Conservation (phyloP, 345 rosid species). For the Passiflora organensis region DNA sequence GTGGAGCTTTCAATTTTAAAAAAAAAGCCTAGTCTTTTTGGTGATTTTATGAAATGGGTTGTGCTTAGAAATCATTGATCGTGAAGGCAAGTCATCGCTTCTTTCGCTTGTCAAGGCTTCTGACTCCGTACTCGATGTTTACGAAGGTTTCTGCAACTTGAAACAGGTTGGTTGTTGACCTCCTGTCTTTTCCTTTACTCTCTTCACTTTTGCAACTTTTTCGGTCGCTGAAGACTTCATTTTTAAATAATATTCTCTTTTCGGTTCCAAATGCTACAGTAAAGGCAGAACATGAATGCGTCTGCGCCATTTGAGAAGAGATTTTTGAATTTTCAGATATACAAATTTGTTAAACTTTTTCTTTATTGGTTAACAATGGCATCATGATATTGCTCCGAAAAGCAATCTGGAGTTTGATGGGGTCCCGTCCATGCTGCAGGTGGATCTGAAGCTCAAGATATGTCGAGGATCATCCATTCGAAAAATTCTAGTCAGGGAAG, state of each 20-base stretch:
- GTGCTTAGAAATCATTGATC: slow-evolving; percentile 23
- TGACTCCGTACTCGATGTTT: slow-evolving; percentile 32
- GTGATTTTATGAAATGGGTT: slow-evolving; percentile 12
- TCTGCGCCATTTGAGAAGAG: too few species aligned
- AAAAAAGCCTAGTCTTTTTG: background rate
- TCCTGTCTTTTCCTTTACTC: background rate
- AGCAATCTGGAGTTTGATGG: slow-evolving; percentile 6
- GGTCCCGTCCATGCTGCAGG: slow-evolving; percentile 15
- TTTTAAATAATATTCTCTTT: too few species aligned
- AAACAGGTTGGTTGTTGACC: slow-evolving; percentile 31
- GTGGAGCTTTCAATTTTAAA: background rate
- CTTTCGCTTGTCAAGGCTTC: slow-evolving; percentile 30
- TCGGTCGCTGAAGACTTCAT: too few species aligned
- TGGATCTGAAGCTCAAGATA: slow-evolving; percentile 32
- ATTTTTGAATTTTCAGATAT: too few species aligned
- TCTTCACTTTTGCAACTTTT: slow-evolving; percentile 7
- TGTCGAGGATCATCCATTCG: slow-evolving; percentile 26
- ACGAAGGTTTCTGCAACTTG: slow-evolving; percentile 35
- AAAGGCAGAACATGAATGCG: too few species aligned
- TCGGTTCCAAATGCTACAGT: too few species aligned
- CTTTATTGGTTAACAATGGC: too few species aligned
- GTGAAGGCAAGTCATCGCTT: slow-evolving; percentile 27
- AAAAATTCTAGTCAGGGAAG: slow-evolving; percentile 26
- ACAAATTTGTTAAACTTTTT: too few species aligned
- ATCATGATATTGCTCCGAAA: too few species aligned